These are phyloP conservation scores for Stachybotrys chlorohalonatus DNA, from an alignment of 2,329 filamentous ascomycete genomes.

Conservation along the genomic window DNA sequence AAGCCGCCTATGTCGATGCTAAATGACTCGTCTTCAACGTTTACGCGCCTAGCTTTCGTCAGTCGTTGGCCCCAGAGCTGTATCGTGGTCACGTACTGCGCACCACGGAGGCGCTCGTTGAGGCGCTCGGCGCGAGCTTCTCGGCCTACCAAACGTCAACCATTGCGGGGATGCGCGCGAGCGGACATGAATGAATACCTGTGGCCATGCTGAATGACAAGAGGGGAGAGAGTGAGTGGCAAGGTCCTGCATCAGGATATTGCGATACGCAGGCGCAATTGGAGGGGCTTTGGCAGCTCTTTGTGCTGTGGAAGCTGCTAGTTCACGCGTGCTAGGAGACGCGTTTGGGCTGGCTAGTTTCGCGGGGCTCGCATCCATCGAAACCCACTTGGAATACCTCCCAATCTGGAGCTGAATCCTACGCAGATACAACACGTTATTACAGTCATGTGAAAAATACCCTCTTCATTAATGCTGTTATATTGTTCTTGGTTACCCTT, in stretches of 20 bases:
- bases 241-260: not conserved
- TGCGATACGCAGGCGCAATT: not conserved
- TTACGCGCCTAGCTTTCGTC: slow-evolving; percentile 33
- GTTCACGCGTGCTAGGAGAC: slow-evolving; percentile 1
- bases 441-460: no score
- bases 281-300: not conserved
- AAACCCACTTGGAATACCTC: not conserved
- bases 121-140: slow-evolving; percentile 52
- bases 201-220: slow-evolving; percentile 21
- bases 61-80: not conserved
- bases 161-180: not conserved
- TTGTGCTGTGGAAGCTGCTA: not conserved
- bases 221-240: not conserved
- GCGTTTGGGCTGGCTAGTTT: slow-evolving; percentile 3
- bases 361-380: not conserved
- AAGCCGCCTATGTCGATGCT: slow-evolving; percentile 40
- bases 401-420: no score
- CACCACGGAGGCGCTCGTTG: slow-evolving; percentile 56
- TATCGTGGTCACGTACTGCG: slow-evolving; percentile 37
- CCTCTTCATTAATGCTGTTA: no score
- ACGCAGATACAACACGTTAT: no score
- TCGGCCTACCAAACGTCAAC: slow-evolving; percentile 13
- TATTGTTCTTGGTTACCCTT: no score
- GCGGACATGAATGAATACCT: slow-evolving; percentile 11
- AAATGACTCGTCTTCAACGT: slow-evolving; percentile 53